phyloP scores from a whole-genome alignment of 768 basidiomycete species.

The Lactarius sanguifluus region DNA sequence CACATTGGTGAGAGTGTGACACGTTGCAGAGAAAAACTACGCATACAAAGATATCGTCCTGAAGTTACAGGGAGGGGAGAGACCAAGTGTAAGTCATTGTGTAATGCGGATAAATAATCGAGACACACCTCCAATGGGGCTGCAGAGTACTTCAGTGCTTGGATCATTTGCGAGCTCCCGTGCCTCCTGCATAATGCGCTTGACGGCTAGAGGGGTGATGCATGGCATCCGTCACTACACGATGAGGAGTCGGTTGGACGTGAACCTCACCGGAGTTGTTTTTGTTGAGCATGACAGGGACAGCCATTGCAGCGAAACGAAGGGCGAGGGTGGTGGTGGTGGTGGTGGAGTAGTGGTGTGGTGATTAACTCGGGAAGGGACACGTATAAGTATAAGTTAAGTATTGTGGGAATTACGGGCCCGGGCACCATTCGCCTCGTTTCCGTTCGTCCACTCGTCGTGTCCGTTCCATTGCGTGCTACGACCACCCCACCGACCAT shows the following conservation, averaged over 20 bases:
- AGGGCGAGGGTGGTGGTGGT: not conserved
- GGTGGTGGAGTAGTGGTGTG: not conserved
- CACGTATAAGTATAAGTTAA: not conserved
- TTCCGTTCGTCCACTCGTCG: not conserved
- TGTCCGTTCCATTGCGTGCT: not conserved
- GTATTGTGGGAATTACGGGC: not conserved
- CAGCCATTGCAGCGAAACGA: constrained; percentile 29
- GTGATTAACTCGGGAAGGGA: not conserved
- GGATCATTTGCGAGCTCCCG: constrained; percentile 83
- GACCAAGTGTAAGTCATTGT: not conserved
- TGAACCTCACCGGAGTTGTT: constrained; percentile 75
- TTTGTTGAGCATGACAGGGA: constrained; percentile 63
- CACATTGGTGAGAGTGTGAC: constrained; percentile 14
- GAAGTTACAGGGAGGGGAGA: not conserved
- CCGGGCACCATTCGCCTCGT: not conserved
- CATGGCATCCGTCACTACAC: not conserved
- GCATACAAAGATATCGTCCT: constrained; percentile 90
- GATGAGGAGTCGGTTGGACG: not conserved
- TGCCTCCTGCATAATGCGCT: constrained; percentile 97
- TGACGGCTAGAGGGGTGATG: constrained; percentile 60
- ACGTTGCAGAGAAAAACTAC: not conserved
- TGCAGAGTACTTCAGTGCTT: constrained; percentile 85
- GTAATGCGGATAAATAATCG: not conserved
- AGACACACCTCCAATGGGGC: constrained; percentile 67
- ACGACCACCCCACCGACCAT: constrained; percentile 26